Conservation (phyloP, 495 filamentous ascomycete species). For the Rostrohypoxylon terebratum region DNA sequence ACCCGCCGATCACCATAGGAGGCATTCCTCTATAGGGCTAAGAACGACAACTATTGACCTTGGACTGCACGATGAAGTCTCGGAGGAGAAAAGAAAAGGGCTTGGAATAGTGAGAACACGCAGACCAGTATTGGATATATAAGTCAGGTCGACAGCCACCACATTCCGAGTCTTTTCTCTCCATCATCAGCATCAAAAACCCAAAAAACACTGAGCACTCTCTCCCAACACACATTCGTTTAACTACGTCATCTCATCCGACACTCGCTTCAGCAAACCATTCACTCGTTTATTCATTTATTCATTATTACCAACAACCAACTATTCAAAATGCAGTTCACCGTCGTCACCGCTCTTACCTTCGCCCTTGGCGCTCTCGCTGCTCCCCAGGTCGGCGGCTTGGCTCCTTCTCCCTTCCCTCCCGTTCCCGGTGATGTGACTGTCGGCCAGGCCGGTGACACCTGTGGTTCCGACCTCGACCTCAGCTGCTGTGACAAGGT, state of each 20-base stretch:
- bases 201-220: slow-evolving; percentile 46
- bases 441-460: slow-evolving; percentile 60
- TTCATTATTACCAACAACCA: slow-evolving; percentile 17
- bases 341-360: slow-evolving; percentile 48
- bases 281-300: slow-evolving; percentile 25
- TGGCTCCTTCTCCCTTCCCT: slow-evolving; percentile 41
- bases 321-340: slow-evolving; percentile 51
- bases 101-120: slow-evolving; percentile 13
- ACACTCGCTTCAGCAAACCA: slow-evolving; percentile 38
- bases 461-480: slow-evolving; percentile 60
- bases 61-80: slow-evolving; percentile 20
- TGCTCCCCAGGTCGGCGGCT: slow-evolving; percentile 35
- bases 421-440: slow-evolving; percentile 58
- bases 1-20: slow-evolving; percentile 38
- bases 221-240: slow-evolving; percentile 47
- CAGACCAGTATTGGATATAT: slow-evolving; percentile 43
- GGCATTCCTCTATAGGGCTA: slow-evolving; percentile 35
- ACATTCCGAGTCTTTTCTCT: background rate
- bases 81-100: slow-evolving; percentile 24
- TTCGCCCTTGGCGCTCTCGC: slow-evolving; percentile 48
- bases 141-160: slow-evolving; percentile 36
- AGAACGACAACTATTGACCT: slow-evolving; percentile 30
- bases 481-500: slow-evolving; percentile 59
- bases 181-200: slow-evolving; percentile 46
- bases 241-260: slow-evolving; percentile 39